phyloP scores from a whole-genome alignment of 2,329 filamentous ascomycete genomes.

The Ophiocordyceps camponoti-rufipedis region DNA sequence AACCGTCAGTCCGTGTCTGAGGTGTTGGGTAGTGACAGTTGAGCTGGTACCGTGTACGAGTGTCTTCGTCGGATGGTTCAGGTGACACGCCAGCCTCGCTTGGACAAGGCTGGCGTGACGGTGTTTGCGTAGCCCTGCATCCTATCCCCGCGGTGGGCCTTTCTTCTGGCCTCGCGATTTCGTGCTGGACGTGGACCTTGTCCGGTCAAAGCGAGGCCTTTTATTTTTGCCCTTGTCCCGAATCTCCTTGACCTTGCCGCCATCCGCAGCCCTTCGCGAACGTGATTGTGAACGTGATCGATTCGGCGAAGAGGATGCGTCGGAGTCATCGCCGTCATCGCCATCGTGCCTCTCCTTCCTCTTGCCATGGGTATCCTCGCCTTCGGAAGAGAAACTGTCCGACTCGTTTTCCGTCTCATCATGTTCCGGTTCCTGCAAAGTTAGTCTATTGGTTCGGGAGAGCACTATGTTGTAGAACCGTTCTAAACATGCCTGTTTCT shows the following conservation, averaged over 20 bases:
- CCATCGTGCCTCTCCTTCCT: slow-evolving; percentile 11
- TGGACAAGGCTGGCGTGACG: not conserved
- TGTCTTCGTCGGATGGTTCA: too few relatives aligned
- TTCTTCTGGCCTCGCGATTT: not conserved
- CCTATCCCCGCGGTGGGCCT: too few relatives aligned
- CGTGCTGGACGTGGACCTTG: slow-evolving; percentile 38
- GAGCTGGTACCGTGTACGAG: not conserved
- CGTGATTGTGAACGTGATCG: slow-evolving; percentile 16
- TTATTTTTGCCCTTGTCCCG: slow-evolving; percentile 44
- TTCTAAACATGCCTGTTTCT: slow-evolving; percentile 10
- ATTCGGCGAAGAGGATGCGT: slow-evolving; percentile 5
- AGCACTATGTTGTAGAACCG: slow-evolving; percentile 2
- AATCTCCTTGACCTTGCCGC: slow-evolving; percentile 23
- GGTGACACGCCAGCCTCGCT: not conserved
- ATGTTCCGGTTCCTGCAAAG: not conserved
- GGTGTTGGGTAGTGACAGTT: not conserved
- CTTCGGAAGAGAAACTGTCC: slow-evolving; percentile 10
- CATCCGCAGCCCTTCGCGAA: slow-evolving; percentile 10
- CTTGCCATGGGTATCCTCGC: slow-evolving; percentile 7
- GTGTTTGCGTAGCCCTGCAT: too few relatives aligned
- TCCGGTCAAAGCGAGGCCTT: slow-evolving; percentile 45
- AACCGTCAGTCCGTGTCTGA: too few relatives aligned
- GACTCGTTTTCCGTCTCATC: slow-evolving; percentile 7
- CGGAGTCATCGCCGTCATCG: slow-evolving; percentile 8
- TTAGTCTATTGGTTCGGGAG: slow-evolving; percentile 3